These are phyloP conservation scores for Zygnema cylindricum DNA, from an alignment of 139 green algal species.

Conservation along the genomic window DNA sequence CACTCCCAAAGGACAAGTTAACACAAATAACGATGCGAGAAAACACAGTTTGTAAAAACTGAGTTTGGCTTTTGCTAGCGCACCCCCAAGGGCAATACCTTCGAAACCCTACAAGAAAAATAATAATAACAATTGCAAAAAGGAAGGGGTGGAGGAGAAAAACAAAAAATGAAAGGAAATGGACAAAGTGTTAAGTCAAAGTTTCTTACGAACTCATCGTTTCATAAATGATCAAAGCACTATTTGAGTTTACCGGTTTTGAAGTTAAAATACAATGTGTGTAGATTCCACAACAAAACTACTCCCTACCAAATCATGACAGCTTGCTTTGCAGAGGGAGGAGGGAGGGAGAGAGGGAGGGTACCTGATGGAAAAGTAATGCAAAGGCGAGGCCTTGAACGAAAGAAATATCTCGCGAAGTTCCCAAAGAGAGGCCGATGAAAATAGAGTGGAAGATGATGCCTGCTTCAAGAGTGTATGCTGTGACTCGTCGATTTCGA, in stretches of 20 bases:
- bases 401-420: not conserved
- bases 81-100: slow-evolving; percentile 58
- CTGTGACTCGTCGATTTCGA: slow-evolving; percentile 9
- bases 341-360: no score
- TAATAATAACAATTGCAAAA: no score
- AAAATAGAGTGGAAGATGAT: slow-evolving; percentile 62
- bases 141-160: not conserved
- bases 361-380: slow-evolving; percentile 57
- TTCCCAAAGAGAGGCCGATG: slow-evolving; percentile 53
- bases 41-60: not conserved
- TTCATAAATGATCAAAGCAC: no score
- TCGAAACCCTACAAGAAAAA: slow-evolving; percentile 62
- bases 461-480: slow-evolving; percentile 53
- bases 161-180: not conserved
- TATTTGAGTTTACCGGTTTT: no score
- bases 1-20: slow-evolving; percentile 38
- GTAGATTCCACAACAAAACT: no score
- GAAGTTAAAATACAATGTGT: no score
- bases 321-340: no score
- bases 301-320: no score
- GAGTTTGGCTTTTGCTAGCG: slow-evolving; percentile 33
- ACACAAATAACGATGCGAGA: slow-evolving; percentile 24
- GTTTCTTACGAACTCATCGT: no score
- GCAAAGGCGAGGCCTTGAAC: slow-evolving; percentile 31
- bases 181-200: not conserved